phyloP scores from a whole-genome alignment of 768 basidiomycete genomes.

The Leccinum subgranulosum region DNA sequence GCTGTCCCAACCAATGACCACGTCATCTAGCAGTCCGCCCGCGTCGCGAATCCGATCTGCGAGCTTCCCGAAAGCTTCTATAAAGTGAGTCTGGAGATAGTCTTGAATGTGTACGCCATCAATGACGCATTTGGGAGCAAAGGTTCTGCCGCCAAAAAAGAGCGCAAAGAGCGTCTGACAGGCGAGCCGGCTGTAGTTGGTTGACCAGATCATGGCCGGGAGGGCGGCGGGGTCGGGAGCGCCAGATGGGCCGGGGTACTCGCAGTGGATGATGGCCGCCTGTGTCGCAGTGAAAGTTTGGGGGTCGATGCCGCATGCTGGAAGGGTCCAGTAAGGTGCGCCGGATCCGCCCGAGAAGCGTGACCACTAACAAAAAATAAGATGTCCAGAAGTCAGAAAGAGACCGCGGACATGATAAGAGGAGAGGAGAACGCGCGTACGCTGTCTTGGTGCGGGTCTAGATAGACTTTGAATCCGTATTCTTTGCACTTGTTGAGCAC shows the following conservation, averaged over 20 bases:
- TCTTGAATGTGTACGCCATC: constrained; percentile 93
- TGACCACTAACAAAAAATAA: constrained; percentile 64
- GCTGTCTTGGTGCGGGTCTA: constrained; percentile 96
- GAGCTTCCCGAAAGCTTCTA: constrained; percentile 69
- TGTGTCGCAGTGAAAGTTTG: constrained; percentile 82
- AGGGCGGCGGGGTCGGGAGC: constrained; percentile 65
- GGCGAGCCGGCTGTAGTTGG: constrained; percentile 88
- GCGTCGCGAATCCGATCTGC: constrained; percentile 75
- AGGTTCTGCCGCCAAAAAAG: constrained; percentile 88
- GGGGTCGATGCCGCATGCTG: constrained; percentile 88
- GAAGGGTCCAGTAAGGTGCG: constrained; percentile 91
- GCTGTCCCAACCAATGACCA: constrained; percentile 95
- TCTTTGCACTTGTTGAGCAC: constrained; percentile 90
- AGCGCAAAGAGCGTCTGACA: constrained; percentile 90
- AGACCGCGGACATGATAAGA: background rate
- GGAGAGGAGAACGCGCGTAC: constrained; percentile 45
- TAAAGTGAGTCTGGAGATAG: constrained; percentile 75
- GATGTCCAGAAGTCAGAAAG: background rate
- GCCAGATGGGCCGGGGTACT: constrained; percentile 64
- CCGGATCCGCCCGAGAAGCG: constrained; percentile 94
- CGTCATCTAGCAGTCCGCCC: constrained; percentile 75
- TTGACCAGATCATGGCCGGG: constrained; percentile 96
- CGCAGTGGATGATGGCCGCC: constrained; percentile 82
- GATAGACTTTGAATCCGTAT: constrained; percentile 86
- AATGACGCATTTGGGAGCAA: constrained; percentile 87